phyloP scores from a whole-genome alignment of 2,329 filamentous ascomycete species.

The Talaromyces rugulosus region DNA sequence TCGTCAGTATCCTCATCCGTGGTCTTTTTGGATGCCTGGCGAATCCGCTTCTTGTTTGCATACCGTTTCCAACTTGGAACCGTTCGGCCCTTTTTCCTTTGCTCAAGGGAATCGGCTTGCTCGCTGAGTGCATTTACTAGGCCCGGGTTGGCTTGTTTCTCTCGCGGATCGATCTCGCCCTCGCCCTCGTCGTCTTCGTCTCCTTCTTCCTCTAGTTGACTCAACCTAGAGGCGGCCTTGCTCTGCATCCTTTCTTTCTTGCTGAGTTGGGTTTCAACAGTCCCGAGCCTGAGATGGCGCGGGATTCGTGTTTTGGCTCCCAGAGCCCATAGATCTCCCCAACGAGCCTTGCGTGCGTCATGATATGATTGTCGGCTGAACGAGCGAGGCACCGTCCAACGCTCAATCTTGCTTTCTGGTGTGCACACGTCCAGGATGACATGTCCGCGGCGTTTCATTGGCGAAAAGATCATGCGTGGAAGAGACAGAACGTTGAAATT shows the following conservation, averaged over 20 bases:
- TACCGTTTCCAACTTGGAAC: constrained; percentile 42
- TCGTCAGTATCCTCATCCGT: neutral
- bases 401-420: constrained; percentile 75
- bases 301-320: constrained; percentile 80
- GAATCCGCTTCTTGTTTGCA: constrained; percentile 39
- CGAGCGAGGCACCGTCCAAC: constrained; percentile 85
- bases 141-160: constrained; percentile 2
- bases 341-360: constrained; percentile 82
- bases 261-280: constrained; percentile 32
- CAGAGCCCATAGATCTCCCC: constrained; percentile 94
- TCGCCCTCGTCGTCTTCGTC: neutral
- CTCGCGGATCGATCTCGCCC: neutral
- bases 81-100: constrained; percentile 30
- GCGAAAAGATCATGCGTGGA: constrained; percentile 72
- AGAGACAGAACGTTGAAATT: constrained; percentile 59
- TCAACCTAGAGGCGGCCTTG: constrained; percentile 26
- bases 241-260: constrained; percentile 39
- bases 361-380: constrained; percentile 80
- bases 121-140: constrained; percentile 7
- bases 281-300: constrained; percentile 59
- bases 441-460: constrained; percentile 83
- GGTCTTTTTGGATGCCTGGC: constrained; percentile 34
- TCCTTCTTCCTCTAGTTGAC: constrained; percentile 16
- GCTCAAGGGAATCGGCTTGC: constrained; percentile 14
- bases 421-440: constrained; percentile 90